phyloP scores from a whole-genome alignment of 306 rosid species.

The Spatholobus suberectus region DNA sequence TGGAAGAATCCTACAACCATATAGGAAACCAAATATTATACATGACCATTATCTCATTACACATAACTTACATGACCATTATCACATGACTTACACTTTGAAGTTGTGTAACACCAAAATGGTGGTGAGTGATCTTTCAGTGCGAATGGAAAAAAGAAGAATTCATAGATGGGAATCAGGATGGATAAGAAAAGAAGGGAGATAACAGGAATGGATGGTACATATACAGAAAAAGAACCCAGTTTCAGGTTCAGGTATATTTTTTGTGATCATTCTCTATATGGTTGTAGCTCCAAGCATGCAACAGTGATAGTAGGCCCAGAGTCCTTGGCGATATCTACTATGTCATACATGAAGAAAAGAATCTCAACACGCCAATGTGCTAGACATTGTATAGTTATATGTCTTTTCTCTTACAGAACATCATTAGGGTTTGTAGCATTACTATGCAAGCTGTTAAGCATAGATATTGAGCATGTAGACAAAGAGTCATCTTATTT shows the following conservation, averaged over 20 bases:
- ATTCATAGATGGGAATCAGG: slow-evolving; percentile 75
- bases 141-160: slow-evolving; percentile 75
- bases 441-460: slow-evolving; percentile 33
- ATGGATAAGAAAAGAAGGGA: slow-evolving; percentile 69
- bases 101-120: slow-evolving; percentile 82
- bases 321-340: slow-evolving; percentile 48
- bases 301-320: slow-evolving; percentile 58
- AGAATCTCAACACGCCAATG: slow-evolving; percentile 52
- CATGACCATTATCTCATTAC: background rate
- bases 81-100: slow-evolving; percentile 60
- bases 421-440: slow-evolving; percentile 32
- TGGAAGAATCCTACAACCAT: slow-evolving; percentile 61
- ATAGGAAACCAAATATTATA: slow-evolving; percentile 23
- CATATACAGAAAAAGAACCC: slow-evolving; percentile 64
- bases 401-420: slow-evolving; percentile 34
- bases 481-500: slow-evolving; percentile 60
- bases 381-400: slow-evolving; percentile 37
- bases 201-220: slow-evolving; percentile 80
- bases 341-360: slow-evolving; percentile 47
- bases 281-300: slow-evolving; percentile 46
- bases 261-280: slow-evolving; percentile 52
- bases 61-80: background rate
- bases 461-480: slow-evolving; percentile 17
- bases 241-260: slow-evolving; percentile 53
- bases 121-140: slow-evolving; percentile 79